phyloP scores from a whole-genome alignment of 2,329 filamentous ascomycete genomes.

The Akanthomyces uredinophilus region DNA sequence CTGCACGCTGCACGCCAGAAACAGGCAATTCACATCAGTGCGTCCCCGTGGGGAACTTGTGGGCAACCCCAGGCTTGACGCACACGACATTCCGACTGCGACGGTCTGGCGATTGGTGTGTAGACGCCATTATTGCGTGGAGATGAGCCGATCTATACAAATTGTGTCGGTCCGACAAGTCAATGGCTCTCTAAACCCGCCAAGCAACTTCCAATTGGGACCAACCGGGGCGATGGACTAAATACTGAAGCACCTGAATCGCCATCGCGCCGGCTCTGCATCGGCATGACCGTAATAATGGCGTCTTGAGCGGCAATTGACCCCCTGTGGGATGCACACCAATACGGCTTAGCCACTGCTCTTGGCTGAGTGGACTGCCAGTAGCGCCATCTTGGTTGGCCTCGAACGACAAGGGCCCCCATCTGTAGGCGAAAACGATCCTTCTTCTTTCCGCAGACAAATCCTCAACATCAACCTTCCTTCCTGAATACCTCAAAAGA shows the following conservation, averaged over 20 bases:
- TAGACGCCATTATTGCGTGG: background rate
- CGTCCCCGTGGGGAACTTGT: constrained; percentile 7
- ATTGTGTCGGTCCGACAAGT: constrained; percentile 2
- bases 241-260: background rate
- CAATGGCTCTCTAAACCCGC: background rate
- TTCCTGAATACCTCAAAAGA: background rate
- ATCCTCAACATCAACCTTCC: background rate
- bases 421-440: background rate
- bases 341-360: background rate
- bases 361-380: background rate
- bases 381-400: background rate
- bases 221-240: too few species aligned
- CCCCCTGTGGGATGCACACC: background rate
- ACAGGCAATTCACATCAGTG: background rate
- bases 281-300: constrained; percentile 1
- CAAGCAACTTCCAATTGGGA: background rate
- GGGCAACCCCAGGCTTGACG: background rate
- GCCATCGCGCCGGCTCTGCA: background rate
- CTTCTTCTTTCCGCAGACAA: background rate
- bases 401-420: background rate
- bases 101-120: background rate
- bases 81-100: background rate
- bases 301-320: background rate
- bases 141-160: background rate
- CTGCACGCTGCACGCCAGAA: background rate